A percentile compares a stretch with the other conserved stretches of the same genome.
These are phyloP conservation scores for Trichoderma virens DNA, from an alignment of 495 filamentous ascomycete species.

Conservation along the genomic window DNA sequence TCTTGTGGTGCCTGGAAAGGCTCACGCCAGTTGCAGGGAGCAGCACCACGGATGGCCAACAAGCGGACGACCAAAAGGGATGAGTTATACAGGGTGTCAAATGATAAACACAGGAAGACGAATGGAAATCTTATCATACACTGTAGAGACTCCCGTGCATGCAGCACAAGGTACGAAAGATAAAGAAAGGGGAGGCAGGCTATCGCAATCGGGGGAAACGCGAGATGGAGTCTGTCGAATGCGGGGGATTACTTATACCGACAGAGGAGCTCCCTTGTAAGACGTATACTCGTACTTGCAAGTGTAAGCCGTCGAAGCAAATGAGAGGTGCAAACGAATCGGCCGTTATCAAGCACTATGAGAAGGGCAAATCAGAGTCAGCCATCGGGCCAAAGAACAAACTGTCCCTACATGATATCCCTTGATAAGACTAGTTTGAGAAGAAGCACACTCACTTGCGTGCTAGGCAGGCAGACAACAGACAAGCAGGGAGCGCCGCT, in stretches of 20 bases:
- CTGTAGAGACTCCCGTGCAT: neutral
- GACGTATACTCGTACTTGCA: too few relatives aligned
- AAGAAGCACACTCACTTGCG: neutral
- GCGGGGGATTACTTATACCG: neutral
- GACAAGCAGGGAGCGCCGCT: neutral
- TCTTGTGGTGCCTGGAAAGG: neutral
- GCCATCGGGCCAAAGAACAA: neutral
- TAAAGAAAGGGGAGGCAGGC: neutral
- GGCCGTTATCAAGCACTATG: neutral
- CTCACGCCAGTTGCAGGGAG: neutral
- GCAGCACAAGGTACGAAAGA: too few relatives aligned
- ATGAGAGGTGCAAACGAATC: neutral
- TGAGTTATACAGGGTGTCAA: too few relatives aligned
- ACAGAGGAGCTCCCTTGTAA: neutral
- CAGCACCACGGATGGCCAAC: too few relatives aligned
- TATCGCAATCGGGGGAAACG: neutral
- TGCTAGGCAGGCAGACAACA: neutral
- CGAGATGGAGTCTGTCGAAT: neutral
- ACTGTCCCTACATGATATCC: neutral
- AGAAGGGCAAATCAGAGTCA: neutral
- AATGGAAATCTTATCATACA: neutral
- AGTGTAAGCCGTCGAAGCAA: neutral
- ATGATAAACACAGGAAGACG: neutral
- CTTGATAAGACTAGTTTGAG: constrained; percentile 2
- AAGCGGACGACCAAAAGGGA: neutral